phyloP scores from a whole-genome alignment of 75 land plant genomes.

The Pinus albicaulis region DNA sequence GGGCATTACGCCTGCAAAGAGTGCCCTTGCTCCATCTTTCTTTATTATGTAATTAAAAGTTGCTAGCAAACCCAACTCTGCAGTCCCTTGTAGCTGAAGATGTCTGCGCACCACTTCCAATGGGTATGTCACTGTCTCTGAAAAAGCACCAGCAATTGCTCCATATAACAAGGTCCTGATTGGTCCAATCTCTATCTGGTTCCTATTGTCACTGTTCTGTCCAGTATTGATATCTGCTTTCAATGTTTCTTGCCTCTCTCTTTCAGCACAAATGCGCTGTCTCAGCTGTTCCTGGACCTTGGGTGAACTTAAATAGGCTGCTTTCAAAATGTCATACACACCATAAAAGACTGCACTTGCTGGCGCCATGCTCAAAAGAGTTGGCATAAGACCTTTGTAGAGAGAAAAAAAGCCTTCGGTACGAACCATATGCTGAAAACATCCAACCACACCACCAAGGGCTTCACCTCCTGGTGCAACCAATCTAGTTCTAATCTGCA shows the following conservation, averaged over 20 bases:
- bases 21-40: constrained; percentile 37
- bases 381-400: constrained; percentile 43
- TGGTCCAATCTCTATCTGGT: constrained; percentile 27
- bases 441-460: constrained; percentile 47
- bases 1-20: constrained; percentile 41
- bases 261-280: not conserved
- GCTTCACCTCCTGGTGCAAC: constrained; percentile 55
- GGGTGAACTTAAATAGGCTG: constrained; percentile 30
- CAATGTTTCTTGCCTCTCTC: not conserved
- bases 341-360: constrained; percentile 57
- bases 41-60: constrained; percentile 23
- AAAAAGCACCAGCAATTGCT: constrained; percentile 53
- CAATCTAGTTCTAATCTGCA: constrained; percentile 53
- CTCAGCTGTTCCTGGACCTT: constrained; percentile 7
- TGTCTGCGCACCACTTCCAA: constrained; percentile 50
- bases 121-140: constrained; percentile 55
- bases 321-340: constrained; percentile 55
- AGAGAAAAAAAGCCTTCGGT: constrained; percentile 38
- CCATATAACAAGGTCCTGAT: constrained; percentile 49
- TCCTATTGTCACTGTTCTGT: constrained; percentile 1
- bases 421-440: constrained; percentile 33
- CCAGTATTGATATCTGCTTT: not conserved
- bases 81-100: constrained; percentile 41
- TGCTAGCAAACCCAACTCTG: constrained; percentile 23
- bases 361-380: constrained; percentile 49